Conservation (phyloP, 352 stramenopile species). For the Phytophthora macrochlamydospora region DNA sequence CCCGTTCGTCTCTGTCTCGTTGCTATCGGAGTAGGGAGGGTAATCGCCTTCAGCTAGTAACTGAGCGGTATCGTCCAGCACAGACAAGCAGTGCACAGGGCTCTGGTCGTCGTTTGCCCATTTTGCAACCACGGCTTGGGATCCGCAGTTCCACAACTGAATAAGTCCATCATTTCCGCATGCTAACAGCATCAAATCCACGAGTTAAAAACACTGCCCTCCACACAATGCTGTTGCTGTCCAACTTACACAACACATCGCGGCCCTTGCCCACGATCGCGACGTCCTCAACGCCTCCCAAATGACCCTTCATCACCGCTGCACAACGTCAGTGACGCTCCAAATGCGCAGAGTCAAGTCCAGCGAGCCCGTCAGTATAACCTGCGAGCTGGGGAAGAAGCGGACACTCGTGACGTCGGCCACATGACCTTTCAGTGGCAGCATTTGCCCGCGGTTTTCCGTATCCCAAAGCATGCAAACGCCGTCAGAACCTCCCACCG, state of each 20-base stretch:
- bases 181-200: conserved; percentile 35
- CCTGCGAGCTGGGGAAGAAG: conserved; percentile 79
- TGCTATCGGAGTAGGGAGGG: conserved; percentile 14
- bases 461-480: conserved; percentile 57
- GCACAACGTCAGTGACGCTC: conserved; percentile 56
- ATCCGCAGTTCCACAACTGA: conserved; percentile 69
- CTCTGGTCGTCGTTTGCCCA: conserved; percentile 69
- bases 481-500: conserved; percentile 61
- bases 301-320: conserved; percentile 64
- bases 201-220: neutral
- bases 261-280: conserved; percentile 66
- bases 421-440: conserved; percentile 56
- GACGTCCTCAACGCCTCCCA: conserved; percentile 57
- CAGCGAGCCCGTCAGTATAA: conserved; percentile 70
- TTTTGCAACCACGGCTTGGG: conserved; percentile 55
- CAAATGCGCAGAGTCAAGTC: conserved; percentile 81
- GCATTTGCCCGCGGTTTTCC: conserved; percentile 29
- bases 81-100: conserved; percentile 52
- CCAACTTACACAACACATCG: conserved; percentile 74
- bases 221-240: conserved; percentile 1
- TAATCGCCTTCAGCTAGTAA: conserved; percentile 16
- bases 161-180: conserved; percentile 66
- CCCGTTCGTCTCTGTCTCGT: conserved; percentile 63
- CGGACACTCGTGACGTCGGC: conserved; percentile 57
- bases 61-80: conserved; percentile 43